phyloP scores from a whole-genome alignment of 495 filamentous ascomycete species.

The Chaetomium fimeti region DNA sequence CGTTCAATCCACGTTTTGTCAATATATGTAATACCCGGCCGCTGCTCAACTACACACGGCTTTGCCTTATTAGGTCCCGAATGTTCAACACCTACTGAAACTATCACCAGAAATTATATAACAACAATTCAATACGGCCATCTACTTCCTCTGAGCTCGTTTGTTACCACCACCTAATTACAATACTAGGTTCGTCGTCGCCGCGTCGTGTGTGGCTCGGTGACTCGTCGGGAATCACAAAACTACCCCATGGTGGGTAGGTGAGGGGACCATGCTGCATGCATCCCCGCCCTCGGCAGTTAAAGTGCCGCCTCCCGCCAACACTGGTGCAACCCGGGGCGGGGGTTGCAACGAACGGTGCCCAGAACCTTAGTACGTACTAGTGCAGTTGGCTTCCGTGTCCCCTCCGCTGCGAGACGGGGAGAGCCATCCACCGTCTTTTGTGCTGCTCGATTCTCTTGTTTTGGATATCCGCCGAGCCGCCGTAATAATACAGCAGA shows the following conservation, averaged over 20 bases:
- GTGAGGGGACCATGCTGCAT: background rate
- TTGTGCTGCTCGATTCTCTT: background rate
- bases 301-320: background rate
- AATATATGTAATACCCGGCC: too few relatives aligned
- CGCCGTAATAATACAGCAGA: too few relatives aligned
- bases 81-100: too few relatives aligned
- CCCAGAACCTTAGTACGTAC: background rate
- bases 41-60: too few relatives aligned
- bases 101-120: too few relatives aligned
- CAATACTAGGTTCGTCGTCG: too few relatives aligned
- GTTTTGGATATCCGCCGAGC: background rate
- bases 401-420: background rate
- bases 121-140: too few relatives aligned
- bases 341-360: constrained; percentile 6
- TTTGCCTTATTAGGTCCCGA: too few relatives aligned
- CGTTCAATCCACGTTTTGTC: background rate
- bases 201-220: too few relatives aligned
- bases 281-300: background rate
- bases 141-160: too few relatives aligned
- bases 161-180: too few relatives aligned
- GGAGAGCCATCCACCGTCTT: background rate
- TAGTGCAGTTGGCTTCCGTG: background rate
- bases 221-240: too few relatives aligned
- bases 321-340: background rate
- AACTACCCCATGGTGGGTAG: background rate